Base-by-base conservation (phyloP, 2,329 filamentous ascomycete genomes). In the Clarireedia homoeocarpa region DNA sequence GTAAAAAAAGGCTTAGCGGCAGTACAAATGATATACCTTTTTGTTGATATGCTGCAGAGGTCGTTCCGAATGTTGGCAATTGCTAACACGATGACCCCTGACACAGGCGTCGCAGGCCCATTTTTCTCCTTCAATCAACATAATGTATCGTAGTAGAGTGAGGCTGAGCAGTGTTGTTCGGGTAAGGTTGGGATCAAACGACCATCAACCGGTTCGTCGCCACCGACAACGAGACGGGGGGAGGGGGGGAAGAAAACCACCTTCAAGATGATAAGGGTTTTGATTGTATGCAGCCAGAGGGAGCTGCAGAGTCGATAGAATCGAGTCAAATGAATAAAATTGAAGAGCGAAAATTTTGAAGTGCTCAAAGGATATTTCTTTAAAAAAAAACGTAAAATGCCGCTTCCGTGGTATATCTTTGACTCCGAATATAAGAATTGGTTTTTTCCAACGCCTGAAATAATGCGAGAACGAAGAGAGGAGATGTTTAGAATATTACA, bases 31-130 rank as follows among this genome's bases (percentile, higher is more conserved):
- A 20, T 57, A 48, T 63, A 68, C 67, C 63, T 97, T 97, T 73
- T 95, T 96, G 74, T 95, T 95, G 77, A 96, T 95, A 72, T 95
- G 90, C 69, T 89, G 87, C 63, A 97, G 82, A 63, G 89, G 89
- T 65, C 92, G 89, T 73, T 96, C 94, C 72, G 84, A 82, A 74
- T 99, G 94, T 73, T 92, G 90, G 79, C 94, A 99, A 72, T 94
- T 96, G 86, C 91, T 97, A 71, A 99, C 94, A 71, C 94, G 89
- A 78, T 99, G 94, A 71, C 94, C 94, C 74, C 94, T 88, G 72
- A 99, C 91, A 77, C 94, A 99, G 46, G 69, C 68, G 59, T 95
- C 89, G 80, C 92, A 97, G 75, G 92, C 92, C 78, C 84, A 97
- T 79, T 97, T 97, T 78, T 96, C 90, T 74, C 92, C 92, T 80